These are phyloP conservation scores for Barbarea vulgaris DNA, from an alignment of 345 rosid genomes.

Conservation along the genomic window DNA sequence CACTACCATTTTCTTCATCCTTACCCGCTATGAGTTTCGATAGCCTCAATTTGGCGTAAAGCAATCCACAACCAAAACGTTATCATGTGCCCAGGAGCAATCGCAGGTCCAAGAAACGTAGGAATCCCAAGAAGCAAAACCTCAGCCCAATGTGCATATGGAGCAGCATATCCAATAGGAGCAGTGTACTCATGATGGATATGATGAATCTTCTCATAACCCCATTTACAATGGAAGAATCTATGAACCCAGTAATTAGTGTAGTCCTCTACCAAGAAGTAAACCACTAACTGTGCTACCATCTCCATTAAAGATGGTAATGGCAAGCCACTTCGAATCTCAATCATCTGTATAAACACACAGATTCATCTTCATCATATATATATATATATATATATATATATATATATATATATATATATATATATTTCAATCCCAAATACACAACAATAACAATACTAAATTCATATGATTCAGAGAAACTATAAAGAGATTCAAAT, in stretches of 20 bases:
- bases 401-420: no score
- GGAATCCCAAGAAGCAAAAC: constrained; percentile 77
- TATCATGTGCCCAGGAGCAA: constrained; percentile 82
- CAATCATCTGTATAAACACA: constrained; percentile 52
- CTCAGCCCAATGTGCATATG: constrained; percentile 88
- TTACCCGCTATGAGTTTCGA: constrained; percentile 87
- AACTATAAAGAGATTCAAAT: neutral
- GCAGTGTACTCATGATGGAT: constrained; percentile 83
- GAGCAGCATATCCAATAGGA: constrained; percentile 74
- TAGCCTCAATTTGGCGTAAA: constrained; percentile 81
- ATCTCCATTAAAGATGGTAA: constrained; percentile 78
- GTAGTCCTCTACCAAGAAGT: constrained; percentile 74
- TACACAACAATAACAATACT: neutral
- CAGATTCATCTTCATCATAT: no score
- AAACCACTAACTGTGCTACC: constrained; percentile 61
- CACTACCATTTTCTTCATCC: neutral
- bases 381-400: no score
- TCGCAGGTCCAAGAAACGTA: constrained; percentile 77
- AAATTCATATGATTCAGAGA: neutral
- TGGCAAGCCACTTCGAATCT: constrained; percentile 66
- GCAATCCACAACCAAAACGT: constrained; percentile 87
- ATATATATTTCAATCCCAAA: no score
- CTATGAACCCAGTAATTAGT: constrained; percentile 85
- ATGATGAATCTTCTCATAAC: constrained; percentile 69
- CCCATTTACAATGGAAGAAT: constrained; percentile 76